Evolutionary conservation across 2,329 filamentous ascomycete genomes (phyloP), one percentile per base, ranked within the genome.

Genomic region (Parafenestella ontariensis): DNA sequence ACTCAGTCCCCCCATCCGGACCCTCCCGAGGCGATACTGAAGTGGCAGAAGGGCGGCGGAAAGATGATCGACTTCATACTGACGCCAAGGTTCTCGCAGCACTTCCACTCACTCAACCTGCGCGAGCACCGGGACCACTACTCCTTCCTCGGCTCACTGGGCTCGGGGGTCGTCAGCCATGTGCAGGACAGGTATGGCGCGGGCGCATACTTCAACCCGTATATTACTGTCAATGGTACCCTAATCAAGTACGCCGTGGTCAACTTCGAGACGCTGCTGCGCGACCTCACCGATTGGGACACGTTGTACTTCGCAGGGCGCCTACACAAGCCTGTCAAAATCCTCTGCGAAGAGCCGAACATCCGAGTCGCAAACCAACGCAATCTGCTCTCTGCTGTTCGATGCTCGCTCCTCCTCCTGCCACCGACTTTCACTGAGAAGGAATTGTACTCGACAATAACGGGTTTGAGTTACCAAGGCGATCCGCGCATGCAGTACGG

Each of bases 11-110:
- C 93, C 21, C 94, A 98, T 71, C 89, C 93, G 6, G 88, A 92
- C 57, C 88, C 94, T 1, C 91, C 92, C 1, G 82, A 87, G 47
- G 91, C 91, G 1, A 88, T 98, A 7, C 82, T 89, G 62, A 91
- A 92, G 64, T 90, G 92, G 63, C 94, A 98, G 76, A 88, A 91
- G 67, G 91, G 91, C 26, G 87, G 88, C 1, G 92, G 92, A 11
- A 97, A 97, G 79, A 96, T 98, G 88, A 96, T 99, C 61, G 95
- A 99, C 77, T 96, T 99, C 74, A 96, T 99, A 64, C 95, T 99
- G 73, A 95, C 94, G 23, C 94, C 98, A 10, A 91, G 91, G 1
- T 91, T 96, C 75, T 92, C 90, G 1, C 90, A 99, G 72, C 95
- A 99, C 78, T 99, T 94, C 91, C 95, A 99, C 78, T 93, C 90